Conservation (phyloP, 306 rosid species). For the Abrus precatorius region DNA sequence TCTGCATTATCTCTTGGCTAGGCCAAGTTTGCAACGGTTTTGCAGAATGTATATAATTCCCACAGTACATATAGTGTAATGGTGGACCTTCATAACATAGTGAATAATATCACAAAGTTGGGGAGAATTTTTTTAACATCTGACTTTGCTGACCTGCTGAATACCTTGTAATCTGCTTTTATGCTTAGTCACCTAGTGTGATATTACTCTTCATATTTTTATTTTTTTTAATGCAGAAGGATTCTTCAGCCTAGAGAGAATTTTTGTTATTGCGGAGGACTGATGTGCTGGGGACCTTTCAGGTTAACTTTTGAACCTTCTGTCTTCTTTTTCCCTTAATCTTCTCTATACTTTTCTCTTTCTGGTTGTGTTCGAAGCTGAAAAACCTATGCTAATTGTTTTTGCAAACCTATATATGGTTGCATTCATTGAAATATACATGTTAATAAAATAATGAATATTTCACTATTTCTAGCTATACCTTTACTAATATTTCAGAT, state of each 20-base stretch:
- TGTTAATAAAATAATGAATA: constrained; percentile 1
- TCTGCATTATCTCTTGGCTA: constrained; percentile 15
- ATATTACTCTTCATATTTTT: constrained; percentile 9
- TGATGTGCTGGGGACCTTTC: constrained; percentile 28
- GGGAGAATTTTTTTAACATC: background rate
- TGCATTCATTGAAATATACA: constrained; percentile 5
- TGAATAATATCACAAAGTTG: background rate
- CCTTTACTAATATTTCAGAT: constrained; percentile 13
- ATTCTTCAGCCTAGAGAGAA: constrained; percentile 53
- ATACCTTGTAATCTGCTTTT: constrained; percentile 33
- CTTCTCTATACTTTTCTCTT: background rate
- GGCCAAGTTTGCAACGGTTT: constrained; percentile 31
- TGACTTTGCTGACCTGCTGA: constrained; percentile 23
- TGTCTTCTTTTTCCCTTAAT: constrained; percentile 19
- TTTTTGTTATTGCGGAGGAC: constrained; percentile 32
- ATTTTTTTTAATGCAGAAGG: constrained; percentile 60
- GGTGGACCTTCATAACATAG: constrained; percentile 4
- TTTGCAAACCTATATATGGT: background rate
- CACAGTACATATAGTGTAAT: background rate
- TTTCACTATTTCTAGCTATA: background rate
- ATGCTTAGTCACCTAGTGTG: background rate
- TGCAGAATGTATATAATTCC: background rate
- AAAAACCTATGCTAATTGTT: constrained; percentile 14
- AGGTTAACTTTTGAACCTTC: constrained; percentile 45
- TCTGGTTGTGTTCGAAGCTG: constrained; percentile 26